A percentile compares a stretch with the other conserved stretches of the same genome.
Conservation (phyloP, 495 filamentous ascomycete species). For the Extremus antarcticus region DNA sequence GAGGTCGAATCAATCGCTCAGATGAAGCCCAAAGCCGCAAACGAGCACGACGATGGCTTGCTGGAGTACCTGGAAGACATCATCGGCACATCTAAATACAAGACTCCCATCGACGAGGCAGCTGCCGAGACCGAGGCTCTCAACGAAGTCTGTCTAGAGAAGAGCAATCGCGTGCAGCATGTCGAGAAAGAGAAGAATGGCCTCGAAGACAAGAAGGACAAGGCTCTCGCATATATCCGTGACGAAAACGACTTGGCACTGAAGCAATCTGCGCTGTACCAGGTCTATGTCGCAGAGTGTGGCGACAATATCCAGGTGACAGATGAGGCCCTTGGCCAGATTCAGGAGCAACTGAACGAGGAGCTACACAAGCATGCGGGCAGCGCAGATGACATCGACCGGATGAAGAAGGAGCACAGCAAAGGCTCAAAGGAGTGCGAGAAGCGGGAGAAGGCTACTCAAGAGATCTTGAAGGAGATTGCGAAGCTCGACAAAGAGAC, state of each 20-base stretch:
- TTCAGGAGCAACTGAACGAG: conserved; percentile 75
- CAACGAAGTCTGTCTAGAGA: conserved; percentile 90
- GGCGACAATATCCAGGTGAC: conserved; percentile 80
- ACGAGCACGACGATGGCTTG: conserved; percentile 90
- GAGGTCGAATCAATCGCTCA: conserved; percentile 98
- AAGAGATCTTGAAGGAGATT: conserved; percentile 75
- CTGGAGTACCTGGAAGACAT: conserved; percentile 97
- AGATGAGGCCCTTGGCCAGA: conserved; percentile 77
- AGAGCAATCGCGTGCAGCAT: conserved; percentile 86
- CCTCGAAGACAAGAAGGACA: conserved; percentile 92
- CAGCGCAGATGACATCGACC: conserved; percentile 82
- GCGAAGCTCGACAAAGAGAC: conserved; percentile 87
- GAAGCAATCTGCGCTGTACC: conserved; percentile 84
- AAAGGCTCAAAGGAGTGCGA: conserved; percentile 71
- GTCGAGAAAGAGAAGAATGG: conserved; percentile 93
- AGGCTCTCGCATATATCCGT: conserved; percentile 74
- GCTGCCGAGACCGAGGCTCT: conserved; percentile 78
- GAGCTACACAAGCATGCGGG: conserved; percentile 89
- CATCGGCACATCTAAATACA: conserved; percentile 96
- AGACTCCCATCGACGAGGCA: conserved; percentile 88
- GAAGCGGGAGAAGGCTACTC: conserved; percentile 66
- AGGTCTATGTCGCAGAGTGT: conserved; percentile 79
- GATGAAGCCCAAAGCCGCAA: conserved; percentile 93
- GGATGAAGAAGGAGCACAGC: conserved; percentile 75
- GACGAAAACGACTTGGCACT: conserved; percentile 86